Evolutionary conservation across 192 early-diverging fungal species (phyloP).

Genomic region (Phycomyces blakesleeanus): DNA sequence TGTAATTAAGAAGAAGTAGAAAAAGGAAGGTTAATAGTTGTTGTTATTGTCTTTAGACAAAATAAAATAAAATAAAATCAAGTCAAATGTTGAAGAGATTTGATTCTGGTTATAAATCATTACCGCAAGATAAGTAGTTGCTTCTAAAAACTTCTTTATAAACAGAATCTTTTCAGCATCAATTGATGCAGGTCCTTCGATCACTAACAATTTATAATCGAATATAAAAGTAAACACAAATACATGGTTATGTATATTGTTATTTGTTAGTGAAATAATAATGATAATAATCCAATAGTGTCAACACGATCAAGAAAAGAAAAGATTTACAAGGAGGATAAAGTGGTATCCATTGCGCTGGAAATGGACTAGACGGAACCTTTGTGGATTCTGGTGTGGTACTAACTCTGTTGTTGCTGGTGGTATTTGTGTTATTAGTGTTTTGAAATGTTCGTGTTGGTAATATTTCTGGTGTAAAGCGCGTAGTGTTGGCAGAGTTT

Average conservation of each 20-base stretch:
- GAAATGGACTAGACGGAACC: background rate
- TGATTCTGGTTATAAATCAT: background rate
- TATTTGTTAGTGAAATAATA: too few relatives aligned
- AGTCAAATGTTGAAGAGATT: background rate
- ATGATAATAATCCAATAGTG: too few relatives aligned
- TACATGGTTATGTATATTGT: too few relatives aligned
- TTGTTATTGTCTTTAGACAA: too few relatives aligned
- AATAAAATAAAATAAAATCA: too few relatives aligned
- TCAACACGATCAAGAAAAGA: too few relatives aligned
- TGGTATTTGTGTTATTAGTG: too few relatives aligned
- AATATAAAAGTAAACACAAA: background rate
- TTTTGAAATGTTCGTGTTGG: too few relatives aligned
- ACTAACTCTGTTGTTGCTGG: background rate
- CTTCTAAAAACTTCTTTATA: background rate
- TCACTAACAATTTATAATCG: background rate
- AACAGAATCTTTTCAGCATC: background rate
- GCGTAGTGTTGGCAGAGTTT: too few relatives aligned
- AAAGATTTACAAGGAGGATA: slow-evolving; percentile 2
- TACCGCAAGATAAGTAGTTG: background rate
- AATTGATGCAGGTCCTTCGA: background rate
- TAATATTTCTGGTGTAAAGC: too few relatives aligned
- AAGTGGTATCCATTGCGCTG: background rate
- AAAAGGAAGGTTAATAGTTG: too few relatives aligned
- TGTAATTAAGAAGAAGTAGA: too few relatives aligned
- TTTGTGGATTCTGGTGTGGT: background rate